phyloP scores from a whole-genome alignment of 176 grass and related monocot genomes.

The Otatea glauca region DNA sequence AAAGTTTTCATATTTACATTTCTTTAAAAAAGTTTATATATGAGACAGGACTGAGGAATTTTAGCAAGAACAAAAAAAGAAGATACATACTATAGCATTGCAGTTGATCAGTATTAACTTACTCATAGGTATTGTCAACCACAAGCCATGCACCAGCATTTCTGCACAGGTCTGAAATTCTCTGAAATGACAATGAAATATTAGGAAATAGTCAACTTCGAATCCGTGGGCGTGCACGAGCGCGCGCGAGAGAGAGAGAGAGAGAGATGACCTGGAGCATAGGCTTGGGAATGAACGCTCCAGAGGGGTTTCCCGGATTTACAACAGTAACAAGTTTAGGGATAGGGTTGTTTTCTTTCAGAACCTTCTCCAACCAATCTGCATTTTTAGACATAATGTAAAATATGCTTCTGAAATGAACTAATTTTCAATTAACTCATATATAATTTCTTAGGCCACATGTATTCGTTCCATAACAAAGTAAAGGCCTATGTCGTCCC shows the following conservation, averaged over 20 bases:
- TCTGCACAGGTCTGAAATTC: conserved; percentile 84
- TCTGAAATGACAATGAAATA: conserved; percentile 67
- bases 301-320: conserved; percentile 95
- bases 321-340: conserved; percentile 99
- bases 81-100: background rate
- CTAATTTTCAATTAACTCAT: background rate
- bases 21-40: background rate
- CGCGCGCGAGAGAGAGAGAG: background rate
- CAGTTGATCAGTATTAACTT: conserved; percentile 49
- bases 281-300: conserved; percentile 72
- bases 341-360: conserved; percentile 56
- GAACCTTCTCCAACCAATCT: conserved; percentile 85
- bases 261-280: conserved; percentile 65
- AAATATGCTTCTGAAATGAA: conserved; percentile 26
- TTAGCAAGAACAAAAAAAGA: background rate
- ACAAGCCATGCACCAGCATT: conserved; percentile 87
- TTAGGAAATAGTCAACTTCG: conserved; percentile 36
- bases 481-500: background rate
- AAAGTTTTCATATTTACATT: background rate
- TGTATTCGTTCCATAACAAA: background rate
- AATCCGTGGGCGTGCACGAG: background rate
- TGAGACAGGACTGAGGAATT: background rate
- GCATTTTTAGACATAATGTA: conserved; percentile 48
- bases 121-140: conserved; percentile 99
- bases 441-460: conserved; percentile 27